Evolutionary conservation across 805 yeast species (phyloP).

Genomic region (Metschnikowia borealis): DNA sequence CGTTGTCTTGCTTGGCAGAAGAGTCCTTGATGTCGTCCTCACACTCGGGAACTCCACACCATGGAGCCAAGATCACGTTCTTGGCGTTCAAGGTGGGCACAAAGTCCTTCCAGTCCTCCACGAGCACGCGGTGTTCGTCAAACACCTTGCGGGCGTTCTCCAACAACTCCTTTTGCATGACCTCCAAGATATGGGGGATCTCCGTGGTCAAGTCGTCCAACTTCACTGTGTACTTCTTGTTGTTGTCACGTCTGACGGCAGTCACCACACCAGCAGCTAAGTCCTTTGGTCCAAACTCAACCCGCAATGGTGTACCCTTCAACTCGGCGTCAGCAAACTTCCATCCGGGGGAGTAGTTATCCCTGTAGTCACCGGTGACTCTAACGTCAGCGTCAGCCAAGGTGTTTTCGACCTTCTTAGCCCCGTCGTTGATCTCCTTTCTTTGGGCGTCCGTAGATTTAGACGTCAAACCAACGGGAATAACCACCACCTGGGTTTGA

Average conservation of each 20-base stretch:
- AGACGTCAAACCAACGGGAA: slow-evolving; percentile 92
- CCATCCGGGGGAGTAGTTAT: slow-evolving; percentile 97
- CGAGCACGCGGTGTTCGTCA: slow-evolving; percentile 78
- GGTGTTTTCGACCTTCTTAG: slow-evolving; percentile 61
- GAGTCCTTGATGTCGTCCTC: slow-evolving; percentile 96
- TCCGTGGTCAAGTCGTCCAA: slow-evolving; percentile 60
- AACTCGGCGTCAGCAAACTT: slow-evolving; percentile 96
- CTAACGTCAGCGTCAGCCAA: slow-evolving; percentile 64
- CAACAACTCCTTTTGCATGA: slow-evolving; percentile 73
- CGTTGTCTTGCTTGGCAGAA: slow-evolving; percentile 76
- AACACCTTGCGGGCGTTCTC: slow-evolving; percentile 75
- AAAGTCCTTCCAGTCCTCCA: slow-evolving; percentile 85
- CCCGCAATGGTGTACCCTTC: slow-evolving; percentile 89
- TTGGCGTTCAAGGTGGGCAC: slow-evolving; percentile 88
- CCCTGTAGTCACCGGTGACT: slow-evolving; percentile 83
- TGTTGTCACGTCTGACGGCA: slow-evolving; percentile 91
- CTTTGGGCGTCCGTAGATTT: slow-evolving; percentile 78
- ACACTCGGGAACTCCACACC: slow-evolving; percentile 94
- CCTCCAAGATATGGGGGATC: slow-evolving; percentile 74
- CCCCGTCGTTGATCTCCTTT: slow-evolving; percentile 63
- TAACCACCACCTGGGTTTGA: slow-evolving; percentile 83
- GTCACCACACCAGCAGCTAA: slow-evolving; percentile 72
- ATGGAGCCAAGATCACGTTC: slow-evolving; percentile 89
- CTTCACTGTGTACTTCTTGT: slow-evolving; percentile 65
- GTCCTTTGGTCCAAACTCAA: slow-evolving; percentile 97